Evolutionary conservation across 2,329 filamentous ascomycete genomes (phyloP).

Genomic region (Microdochium paspali): DNA sequence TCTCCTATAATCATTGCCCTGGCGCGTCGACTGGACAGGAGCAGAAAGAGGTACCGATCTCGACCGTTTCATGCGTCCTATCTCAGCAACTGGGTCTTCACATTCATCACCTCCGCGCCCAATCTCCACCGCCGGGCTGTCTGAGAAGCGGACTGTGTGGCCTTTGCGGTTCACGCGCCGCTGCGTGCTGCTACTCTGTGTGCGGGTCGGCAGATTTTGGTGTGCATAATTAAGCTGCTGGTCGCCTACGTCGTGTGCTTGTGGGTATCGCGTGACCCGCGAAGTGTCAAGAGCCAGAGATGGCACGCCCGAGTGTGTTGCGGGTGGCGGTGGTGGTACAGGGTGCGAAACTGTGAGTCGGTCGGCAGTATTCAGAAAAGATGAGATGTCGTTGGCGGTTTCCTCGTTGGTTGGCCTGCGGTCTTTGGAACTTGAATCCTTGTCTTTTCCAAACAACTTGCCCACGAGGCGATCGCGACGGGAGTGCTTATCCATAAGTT

Average conservation of each 20-base stretch:
- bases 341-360: slow-evolving; percentile 43
- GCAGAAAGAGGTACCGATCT: slow-evolving; percentile 23
- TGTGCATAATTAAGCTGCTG: neutral
- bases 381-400: slow-evolving; percentile 43
- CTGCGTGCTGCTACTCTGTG: slow-evolving; percentile 33
- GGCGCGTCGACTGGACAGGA: slow-evolving; percentile 19
- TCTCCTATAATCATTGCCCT: slow-evolving; percentile 14
- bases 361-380: slow-evolving; percentile 49
- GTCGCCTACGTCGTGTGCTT: slow-evolving; percentile 21
- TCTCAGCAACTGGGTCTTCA: slow-evolving; percentile 60
- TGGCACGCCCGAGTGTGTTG: slow-evolving; percentile 19
- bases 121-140: slow-evolving; percentile 69
- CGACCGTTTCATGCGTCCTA: slow-evolving; percentile 48
- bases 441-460: slow-evolving; percentile 41
- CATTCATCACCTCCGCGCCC: slow-evolving; percentile 88
- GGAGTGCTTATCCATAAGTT: slow-evolving; percentile 16
- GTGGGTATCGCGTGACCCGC: slow-evolving; percentile 44
- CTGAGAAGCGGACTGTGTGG: slow-evolving; percentile 64
- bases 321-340: slow-evolving; percentile 27
- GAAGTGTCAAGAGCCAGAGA: slow-evolving; percentile 44
- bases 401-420: slow-evolving; percentile 26
- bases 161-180: slow-evolving; percentile 48
- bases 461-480: slow-evolving; percentile 46
- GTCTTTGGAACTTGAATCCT: slow-evolving; percentile 22
- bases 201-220: slow-evolving; percentile 32